Evolutionary conservation across 768 basidiomycete genomes (phyloP).

Genomic region (Artomyces pyxidatus): DNA sequence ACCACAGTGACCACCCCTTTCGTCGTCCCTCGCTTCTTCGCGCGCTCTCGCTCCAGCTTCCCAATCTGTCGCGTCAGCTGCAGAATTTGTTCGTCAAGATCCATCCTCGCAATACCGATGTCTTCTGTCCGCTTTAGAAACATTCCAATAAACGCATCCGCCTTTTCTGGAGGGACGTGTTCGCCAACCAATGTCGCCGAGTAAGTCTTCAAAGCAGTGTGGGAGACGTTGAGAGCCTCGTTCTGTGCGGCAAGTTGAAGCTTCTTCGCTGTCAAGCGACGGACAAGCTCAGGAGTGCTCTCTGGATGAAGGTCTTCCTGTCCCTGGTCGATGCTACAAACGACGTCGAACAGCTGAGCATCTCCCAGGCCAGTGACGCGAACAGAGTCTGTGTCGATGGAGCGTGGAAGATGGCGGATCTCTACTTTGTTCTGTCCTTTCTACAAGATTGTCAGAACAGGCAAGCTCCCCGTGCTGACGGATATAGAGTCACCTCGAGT

Average conservation of each 20-base stretch:
- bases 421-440: conserved; percentile 44
- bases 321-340: conserved; percentile 30
- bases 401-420: conserved; percentile 39
- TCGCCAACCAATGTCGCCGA: conserved; percentile 37
- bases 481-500: conserved; percentile 36
- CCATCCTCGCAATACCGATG: conserved; percentile 24
- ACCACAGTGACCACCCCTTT: not conserved
- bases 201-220: conserved; percentile 36
- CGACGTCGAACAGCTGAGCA: conserved; percentile 47
- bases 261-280: conserved; percentile 13
- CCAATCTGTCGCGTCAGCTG: not conserved
- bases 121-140: conserved; percentile 32
- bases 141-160: conserved; percentile 33
- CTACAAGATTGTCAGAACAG: conserved; percentile 22
- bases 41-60: not conserved
- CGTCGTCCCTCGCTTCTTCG: not conserved
- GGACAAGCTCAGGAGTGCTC: conserved; percentile 17
- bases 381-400: conserved; percentile 43
- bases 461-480: too few relatives aligned
- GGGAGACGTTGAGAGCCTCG: conserved; percentile 32
- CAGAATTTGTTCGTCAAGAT: conserved; percentile 13
- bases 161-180: conserved; percentile 29
- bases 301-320: conserved; percentile 9
- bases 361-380: conserved; percentile 43
- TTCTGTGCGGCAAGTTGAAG: conserved; percentile 29